These are phyloP conservation scores for Suillus subaureus DNA, from an alignment of 768 basidiomycete species.

Conservation along the genomic window DNA sequence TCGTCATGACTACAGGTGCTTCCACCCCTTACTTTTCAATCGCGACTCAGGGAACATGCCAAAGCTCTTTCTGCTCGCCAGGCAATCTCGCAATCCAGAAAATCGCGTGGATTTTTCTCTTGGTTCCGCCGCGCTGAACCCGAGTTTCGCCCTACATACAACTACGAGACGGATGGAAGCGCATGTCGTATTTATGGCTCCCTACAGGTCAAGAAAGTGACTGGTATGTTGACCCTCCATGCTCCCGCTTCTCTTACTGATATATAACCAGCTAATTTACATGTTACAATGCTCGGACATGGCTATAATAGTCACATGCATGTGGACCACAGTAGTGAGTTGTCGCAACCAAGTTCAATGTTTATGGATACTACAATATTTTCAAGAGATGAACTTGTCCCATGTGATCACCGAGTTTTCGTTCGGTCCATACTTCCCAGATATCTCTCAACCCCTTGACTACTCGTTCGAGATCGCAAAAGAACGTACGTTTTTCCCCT, in stretches of 20 bases:
- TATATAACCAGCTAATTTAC: slow-evolving; percentile 71
- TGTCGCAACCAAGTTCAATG: not conserved
- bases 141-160: slow-evolving; percentile 72
- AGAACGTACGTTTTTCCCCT: slow-evolving; percentile 52
- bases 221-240: slow-evolving; percentile 48
- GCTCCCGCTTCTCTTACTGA: not conserved
- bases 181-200: slow-evolving; percentile 90
- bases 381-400: slow-evolving; percentile 89
- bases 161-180: slow-evolving; percentile 63
- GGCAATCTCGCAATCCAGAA: slow-evolving; percentile 71
- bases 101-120: slow-evolving; percentile 73
- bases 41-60: slow-evolving; percentile 57
- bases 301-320: slow-evolving; percentile 89
- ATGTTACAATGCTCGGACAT: slow-evolving; percentile 93
- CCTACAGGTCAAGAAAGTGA: slow-evolving; percentile 85
- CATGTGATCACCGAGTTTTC: slow-evolving; percentile 97
- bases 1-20: not conserved
- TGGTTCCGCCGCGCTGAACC: slow-evolving; percentile 46
- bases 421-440: slow-evolving; percentile 94
- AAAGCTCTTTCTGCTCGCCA: slow-evolving; percentile 66
- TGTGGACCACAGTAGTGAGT: slow-evolving; percentile 82
- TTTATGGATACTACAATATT: not conserved
- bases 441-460: slow-evolving; percentile 93
- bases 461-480: slow-evolving; percentile 78
- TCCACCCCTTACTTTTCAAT: not conserved